These are phyloP conservation scores for Chlamydomonas schloesseri DNA, from an alignment of 139 green algal genomes.

Conservation along the genomic window DNA sequence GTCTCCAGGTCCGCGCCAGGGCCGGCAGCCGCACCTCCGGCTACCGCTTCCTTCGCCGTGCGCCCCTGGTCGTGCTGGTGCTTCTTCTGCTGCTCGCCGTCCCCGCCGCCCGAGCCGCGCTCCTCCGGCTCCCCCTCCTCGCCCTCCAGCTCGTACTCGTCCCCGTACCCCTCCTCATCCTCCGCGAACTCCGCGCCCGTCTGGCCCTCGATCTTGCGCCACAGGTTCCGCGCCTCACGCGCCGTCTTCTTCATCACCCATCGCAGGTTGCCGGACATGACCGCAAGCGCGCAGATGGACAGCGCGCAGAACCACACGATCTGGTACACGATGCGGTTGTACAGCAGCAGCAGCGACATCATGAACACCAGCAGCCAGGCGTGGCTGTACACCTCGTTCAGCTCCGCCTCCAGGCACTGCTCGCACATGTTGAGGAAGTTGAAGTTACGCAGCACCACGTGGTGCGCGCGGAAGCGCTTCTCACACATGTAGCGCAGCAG, in stretches of 20 bases:
- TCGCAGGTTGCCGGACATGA: conserved; percentile 26
- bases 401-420: conserved; percentile 45
- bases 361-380: conserved; percentile 48
- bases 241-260: conserved; percentile 50
- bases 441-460: conserved; percentile 36
- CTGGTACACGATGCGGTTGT: conserved; percentile 21
- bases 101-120: no score
- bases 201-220: conserved; percentile 18
- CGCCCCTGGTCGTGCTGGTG: not conserved
- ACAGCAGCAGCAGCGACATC: conserved; percentile 45
- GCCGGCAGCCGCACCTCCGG: not conserved
- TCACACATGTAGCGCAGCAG: conserved; percentile 48
- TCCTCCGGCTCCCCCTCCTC: no score
- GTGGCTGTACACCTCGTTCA: conserved; percentile 47
- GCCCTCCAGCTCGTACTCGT: not conserved
- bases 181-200: not conserved
- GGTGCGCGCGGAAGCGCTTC: conserved; percentile 45
- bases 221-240: conserved; percentile 39
- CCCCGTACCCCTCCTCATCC: not conserved
- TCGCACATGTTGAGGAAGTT: conserved; percentile 48
- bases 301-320: conserved; percentile 19
- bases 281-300: not conserved
- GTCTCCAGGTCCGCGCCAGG: not conserved
- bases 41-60: not conserved
- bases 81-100: no score